Base-by-base conservation (phyloP, 768 basidiomycete species). In the Rhodosporidiobolus odoratus region DNA sequence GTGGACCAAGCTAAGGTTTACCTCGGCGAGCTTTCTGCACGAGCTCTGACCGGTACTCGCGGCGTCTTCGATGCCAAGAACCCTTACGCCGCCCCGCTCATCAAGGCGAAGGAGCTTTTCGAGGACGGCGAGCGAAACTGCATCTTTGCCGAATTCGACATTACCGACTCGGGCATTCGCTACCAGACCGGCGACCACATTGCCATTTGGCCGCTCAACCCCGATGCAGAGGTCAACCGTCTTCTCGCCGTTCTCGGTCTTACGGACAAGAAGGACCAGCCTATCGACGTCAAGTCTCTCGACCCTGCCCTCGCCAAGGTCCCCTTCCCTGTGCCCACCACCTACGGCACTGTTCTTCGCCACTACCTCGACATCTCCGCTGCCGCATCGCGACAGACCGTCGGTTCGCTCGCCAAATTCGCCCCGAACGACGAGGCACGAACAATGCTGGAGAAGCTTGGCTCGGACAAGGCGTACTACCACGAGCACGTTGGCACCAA, bases 141-240 rank as follows among this genome's bases (percentile, higher is more conserved):
- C 78, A 88, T 97, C 27, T 93, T 96, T 78, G 83, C 94, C 77
- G 96, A 98, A 78, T 88, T 99, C 77, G 87, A 87, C 81, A 92
- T 90, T 38, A 91, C 94, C 81, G 91, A 91, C 25, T 93, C 93
- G 52, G 94, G 94, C 47, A 91, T 98, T 77, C 91, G 89, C n/a
- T 99, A 99, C 80, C 95, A 98, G 79, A 93, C 97, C 69, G 96
- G 96, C 63, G 96, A 99, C 79, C 96, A 99, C 78, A 88, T 96
- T 74, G 96, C 92, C 68, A 86, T 99, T 62, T 99, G 95, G 95
- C 95, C 96, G 19, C 86, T 87, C 66, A 99, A 99, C 81, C 86
- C 95, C 13, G 91, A 96, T 71, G 79, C 88, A 56, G 94, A 98
- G 77, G 93, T 98, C 53, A 87, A 91, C 62, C 88, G 94, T 65